Evolutionary conservation across 1,284 basidiomycete genomes (phyloP).

Genomic region (Laetiporus sulphureus): DNA sequence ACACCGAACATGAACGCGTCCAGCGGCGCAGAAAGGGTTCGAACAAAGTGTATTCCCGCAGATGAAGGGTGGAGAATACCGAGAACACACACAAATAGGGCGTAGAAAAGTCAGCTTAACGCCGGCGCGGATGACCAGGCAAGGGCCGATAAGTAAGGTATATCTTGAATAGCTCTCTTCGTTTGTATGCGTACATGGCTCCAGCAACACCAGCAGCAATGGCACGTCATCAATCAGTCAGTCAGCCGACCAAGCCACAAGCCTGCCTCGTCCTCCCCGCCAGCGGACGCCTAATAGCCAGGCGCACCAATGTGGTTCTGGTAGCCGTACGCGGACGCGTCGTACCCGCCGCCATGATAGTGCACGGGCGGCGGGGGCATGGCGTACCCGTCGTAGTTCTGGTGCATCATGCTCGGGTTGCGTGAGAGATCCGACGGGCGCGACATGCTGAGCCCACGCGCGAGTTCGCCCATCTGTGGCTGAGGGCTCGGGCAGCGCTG

Average conservation of each 20-base stretch:
- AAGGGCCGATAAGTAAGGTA: conserved; percentile 19
- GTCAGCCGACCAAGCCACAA: conserved; percentile 2
- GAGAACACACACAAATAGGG: too few species aligned
- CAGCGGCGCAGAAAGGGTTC: too few species aligned
- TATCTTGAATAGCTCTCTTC: conserved; percentile 15
- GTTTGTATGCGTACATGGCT: conserved; percentile 18
- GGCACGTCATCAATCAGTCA: conserved; percentile 6
- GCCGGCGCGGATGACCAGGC: too few species aligned
- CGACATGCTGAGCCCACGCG: conserved; percentile 34
- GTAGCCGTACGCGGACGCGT: conserved; percentile 18
- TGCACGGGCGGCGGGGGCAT: conserved; percentile 51
- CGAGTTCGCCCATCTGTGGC: conserved; percentile 58
- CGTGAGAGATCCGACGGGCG: too few species aligned
- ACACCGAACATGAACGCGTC: too few species aligned
- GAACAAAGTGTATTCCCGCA: too few species aligned
- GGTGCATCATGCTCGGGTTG: not conserved
- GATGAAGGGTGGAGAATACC: too few species aligned
- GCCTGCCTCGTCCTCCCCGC: conserved; percentile 7
- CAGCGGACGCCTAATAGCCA: too few species aligned
- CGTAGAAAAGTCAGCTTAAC: too few species aligned
- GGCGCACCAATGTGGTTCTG: too few species aligned
- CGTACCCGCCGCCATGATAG: conserved; percentile 43
- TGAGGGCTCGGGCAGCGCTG: conserved; percentile 58
- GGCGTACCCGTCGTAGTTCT: conserved; percentile 43
- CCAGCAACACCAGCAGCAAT: conserved; percentile 13